Percentiles rank a stretch among this genome's conserved stretches.
phyloP scores from a whole-genome alignment of 345 rosid genomes.

The Populus tremula region DNA sequence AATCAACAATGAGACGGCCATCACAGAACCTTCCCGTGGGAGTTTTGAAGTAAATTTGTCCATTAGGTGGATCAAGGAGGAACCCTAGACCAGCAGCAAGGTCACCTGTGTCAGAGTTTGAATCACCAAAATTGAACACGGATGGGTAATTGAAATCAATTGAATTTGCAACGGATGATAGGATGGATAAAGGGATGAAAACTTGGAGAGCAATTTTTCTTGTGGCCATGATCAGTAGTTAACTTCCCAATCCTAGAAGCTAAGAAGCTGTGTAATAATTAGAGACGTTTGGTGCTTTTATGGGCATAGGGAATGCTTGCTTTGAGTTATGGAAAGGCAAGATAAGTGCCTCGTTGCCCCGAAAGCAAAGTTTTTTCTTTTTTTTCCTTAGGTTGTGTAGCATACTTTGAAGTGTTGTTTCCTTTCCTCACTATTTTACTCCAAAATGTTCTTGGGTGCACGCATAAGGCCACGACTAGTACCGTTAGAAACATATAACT shows the following conservation, averaged over 20 bases:
- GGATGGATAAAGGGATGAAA: slow-evolving; percentile 8
- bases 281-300: neutral
- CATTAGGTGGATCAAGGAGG: slow-evolving; percentile 42
- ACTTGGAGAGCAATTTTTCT: neutral
- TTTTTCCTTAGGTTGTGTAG: neutral
- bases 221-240: slow-evolving; percentile 17
- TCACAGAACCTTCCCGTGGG: slow-evolving; percentile 62
- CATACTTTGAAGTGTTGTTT: neutral
- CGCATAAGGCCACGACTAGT: slow-evolving; percentile 6
- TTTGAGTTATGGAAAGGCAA: slow-evolving; percentile 19
- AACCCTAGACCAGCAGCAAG: slow-evolving; percentile 48
- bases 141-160: slow-evolving; percentile 42
- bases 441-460: slow-evolving; percentile 11
- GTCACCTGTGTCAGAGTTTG: slow-evolving; percentile 68
- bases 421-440: slow-evolving; percentile 1
- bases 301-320: slow-evolving; percentile 11
- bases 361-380: slow-evolving; percentile 16
- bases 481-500: neutral
- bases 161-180: slow-evolving; percentile 19
- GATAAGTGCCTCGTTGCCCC: neutral
- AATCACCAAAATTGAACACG: slow-evolving; percentile 65
- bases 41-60: slow-evolving; percentile 43
- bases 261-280: neutral
- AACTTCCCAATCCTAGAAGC: neutral
- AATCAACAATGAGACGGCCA: slow-evolving; percentile 63